Evolutionary conservation across 768 basidiomycete genomes (phyloP), one percentile per base, ranked within the genome.

Genomic region (Boletus reticuloceps): DNA sequence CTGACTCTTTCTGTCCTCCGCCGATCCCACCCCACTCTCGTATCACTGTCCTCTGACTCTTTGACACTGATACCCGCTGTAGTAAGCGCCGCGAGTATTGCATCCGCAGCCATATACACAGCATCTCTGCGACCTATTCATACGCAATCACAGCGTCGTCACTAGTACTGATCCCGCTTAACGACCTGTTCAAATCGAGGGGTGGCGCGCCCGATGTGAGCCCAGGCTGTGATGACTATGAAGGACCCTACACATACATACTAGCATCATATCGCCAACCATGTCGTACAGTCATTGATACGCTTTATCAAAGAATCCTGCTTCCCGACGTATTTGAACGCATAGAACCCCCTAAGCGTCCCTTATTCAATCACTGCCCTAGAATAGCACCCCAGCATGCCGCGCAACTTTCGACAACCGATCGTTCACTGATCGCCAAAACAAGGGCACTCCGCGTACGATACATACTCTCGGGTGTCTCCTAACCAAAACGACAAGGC

Each of bases 371-470:
- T 37, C 43, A 29, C 20, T 22, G 20, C 50, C 42, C 54, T 29
- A 62, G 43, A 43, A 69, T 27, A 19, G 43, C 73, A 17, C 56
- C 69, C 84, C 80, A 85, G 31, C 66, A 59, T 41, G 74, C 71
- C 45, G 70, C 66, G 58, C 83, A 83, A 54, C 78, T 77, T 52
- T 83, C 77, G 55, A 85, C 68, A 38, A 86, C 69, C 5, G 83
- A 82, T 34, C 69, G 63, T 57, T 85, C 83, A 6, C 74, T 73
- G 58, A 84, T 69, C 42, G 77, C 75, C 48, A 83, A 58, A 8
- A 72, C 68, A 34, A 85, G 57, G 17, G 78, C 82, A 42, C 76
- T 56, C 52, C 73, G 73, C 22, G 81, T 80, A 20, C 78, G 76
- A 13, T 51, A 55, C 70, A 72, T 72, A 31, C 63, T 57, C 4